Conservation (phyloP, 306 rosid genomes). For the Lathyrus oleraceus region DNA sequence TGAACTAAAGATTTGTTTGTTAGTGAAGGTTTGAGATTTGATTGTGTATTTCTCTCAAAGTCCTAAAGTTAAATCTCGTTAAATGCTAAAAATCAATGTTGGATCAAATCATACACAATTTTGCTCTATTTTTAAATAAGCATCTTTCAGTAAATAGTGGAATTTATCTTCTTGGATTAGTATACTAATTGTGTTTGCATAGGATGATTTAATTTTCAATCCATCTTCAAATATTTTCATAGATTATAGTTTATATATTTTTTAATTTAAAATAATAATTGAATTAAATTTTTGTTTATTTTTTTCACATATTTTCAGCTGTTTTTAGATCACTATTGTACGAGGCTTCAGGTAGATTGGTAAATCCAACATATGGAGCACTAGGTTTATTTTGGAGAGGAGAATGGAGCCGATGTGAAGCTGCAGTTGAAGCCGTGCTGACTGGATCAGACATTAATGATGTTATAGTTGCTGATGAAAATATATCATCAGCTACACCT, state of each 20-base stretch:
- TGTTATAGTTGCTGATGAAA: neutral
- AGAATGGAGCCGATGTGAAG: constrained; percentile 60
- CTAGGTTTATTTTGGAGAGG: constrained; percentile 58
- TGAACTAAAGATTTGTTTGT: too few species aligned
- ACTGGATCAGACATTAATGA: constrained; percentile 40
- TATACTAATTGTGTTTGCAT: too few species aligned
- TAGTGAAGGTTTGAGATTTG: too few species aligned
- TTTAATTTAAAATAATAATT: neutral
- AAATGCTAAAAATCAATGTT: too few species aligned
- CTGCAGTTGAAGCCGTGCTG: constrained; percentile 61
- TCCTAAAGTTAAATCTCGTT: too few species aligned
- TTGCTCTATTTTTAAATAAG: too few species aligned
- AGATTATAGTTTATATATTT: neutral
- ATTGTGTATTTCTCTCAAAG: too few species aligned
- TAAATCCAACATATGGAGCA: constrained; percentile 66
- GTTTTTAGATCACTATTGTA: constrained; percentile 63
- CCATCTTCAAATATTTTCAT: neutral
- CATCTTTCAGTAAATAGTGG: too few species aligned
- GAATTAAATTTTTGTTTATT: neutral
- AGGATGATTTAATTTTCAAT: too few species aligned
- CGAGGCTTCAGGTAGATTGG: constrained; percentile 73
- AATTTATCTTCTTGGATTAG: too few species aligned
- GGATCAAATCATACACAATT: too few species aligned
- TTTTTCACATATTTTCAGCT: constrained; percentile 29
- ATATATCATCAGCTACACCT: neutral